Conservation (phyloP, 2,329 filamentous ascomycete genomes). For the Cercospora sesami region DNA sequence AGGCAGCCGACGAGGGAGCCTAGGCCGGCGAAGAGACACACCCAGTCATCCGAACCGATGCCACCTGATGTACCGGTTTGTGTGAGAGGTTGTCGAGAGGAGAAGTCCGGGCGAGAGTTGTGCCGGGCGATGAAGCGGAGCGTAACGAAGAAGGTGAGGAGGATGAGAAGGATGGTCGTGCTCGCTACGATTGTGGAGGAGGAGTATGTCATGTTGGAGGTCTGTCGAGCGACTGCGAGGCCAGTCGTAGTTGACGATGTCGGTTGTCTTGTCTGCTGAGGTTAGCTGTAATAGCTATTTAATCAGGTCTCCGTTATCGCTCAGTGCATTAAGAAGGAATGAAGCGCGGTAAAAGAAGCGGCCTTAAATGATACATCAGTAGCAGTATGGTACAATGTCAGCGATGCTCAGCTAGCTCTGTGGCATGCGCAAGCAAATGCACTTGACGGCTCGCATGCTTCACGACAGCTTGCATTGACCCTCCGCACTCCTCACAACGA, state of each 20-base stretch:
- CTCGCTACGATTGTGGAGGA: slow-evolving; percentile 8
- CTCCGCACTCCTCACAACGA: too few relatives aligned
- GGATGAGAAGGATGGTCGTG: slow-evolving; percentile 6
- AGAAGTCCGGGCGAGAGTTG: not conserved
- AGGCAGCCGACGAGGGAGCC: slow-evolving; percentile 11
- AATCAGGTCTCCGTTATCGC: not conserved
- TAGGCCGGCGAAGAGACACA: not conserved
- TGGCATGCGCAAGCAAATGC: not conserved
- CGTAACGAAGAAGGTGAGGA: slow-evolving; percentile 9
- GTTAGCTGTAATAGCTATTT: not conserved
- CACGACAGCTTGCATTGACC: not conserved
- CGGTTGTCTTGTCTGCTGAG: not conserved
- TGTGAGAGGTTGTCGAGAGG: not conserved
- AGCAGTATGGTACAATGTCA: not conserved
- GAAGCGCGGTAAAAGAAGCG: not conserved
- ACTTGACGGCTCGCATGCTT: not conserved
- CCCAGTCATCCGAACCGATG: slow-evolving; percentile 11
- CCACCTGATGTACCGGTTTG: not conserved
- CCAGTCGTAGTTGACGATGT: not conserved
- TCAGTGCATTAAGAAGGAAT: not conserved
- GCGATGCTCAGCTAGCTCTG: not conserved
- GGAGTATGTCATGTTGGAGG: not conserved
- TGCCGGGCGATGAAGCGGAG: slow-evolving; percentile 10
- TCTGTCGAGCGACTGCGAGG: not conserved
- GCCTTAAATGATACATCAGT: not conserved